Percentiles rank a stretch among this genome's conserved stretches.
Conservation (phyloP, 73 alveolate genomes). For the Tetrahymena elliotti region DNA sequence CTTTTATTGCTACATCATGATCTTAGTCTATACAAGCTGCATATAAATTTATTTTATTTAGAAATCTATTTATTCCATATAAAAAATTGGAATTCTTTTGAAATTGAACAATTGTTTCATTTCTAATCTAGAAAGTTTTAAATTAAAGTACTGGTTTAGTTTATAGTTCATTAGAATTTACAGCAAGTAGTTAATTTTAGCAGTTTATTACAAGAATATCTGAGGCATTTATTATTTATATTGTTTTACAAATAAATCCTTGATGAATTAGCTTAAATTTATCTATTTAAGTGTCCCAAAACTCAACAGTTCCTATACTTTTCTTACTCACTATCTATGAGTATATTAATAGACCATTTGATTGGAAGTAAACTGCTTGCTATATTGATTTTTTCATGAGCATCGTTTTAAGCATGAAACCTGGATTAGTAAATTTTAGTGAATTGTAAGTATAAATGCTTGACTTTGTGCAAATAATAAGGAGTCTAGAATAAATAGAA, state of each 20-base stretch:
- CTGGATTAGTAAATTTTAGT: neutral
- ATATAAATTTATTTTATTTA: neutral
- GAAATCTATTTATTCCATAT: neutral
- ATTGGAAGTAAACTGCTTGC: neutral
- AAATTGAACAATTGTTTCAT: neutral
- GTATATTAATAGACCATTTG: neutral
- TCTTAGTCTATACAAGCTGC: neutral
- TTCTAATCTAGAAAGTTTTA: neutral
- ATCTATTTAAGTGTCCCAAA: neutral
- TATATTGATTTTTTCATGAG: neutral
- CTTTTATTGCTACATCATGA: neutral
- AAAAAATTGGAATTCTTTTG: neutral
- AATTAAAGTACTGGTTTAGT: neutral
- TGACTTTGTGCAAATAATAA: neutral
- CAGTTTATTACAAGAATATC: neutral
- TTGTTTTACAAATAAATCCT: neutral
- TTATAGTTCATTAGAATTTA: neutral
- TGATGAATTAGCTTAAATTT: neutral
- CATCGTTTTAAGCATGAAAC: neutral
- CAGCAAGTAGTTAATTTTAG: neutral
- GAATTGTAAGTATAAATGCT: neutral
- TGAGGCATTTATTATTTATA: neutral
- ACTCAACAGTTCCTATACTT: neutral
- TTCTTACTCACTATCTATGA: neutral
- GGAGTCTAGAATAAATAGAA: neutral